A percentile compares a stretch with the other conserved stretches of the same genome.
Evolutionary conservation across 768 basidiomycete genomes (phyloP).

Genomic region (Rhizopogon roseolus): DNA sequence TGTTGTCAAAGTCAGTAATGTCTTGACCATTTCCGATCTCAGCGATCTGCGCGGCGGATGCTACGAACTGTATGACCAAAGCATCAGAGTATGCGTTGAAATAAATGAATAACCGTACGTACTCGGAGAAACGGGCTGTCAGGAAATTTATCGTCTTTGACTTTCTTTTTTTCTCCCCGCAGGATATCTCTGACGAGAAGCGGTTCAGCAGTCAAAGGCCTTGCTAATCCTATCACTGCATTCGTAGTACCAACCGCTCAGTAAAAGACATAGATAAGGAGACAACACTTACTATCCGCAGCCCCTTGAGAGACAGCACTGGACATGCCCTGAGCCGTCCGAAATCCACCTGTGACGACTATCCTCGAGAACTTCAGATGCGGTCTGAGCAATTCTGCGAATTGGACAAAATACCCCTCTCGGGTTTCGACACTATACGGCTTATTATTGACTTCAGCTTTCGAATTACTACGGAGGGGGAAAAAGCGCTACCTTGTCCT

Average conservation of each 20-base stretch:
- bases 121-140: constrained; percentile 32
- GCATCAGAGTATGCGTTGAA: neutral
- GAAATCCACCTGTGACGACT: constrained; percentile 27
- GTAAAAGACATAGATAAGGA: neutral
- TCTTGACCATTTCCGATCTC: constrained; percentile 30
- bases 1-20: constrained; percentile 25
- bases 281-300: constrained; percentile 19
- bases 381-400: constrained; percentile 22
- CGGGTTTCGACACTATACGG: constrained; percentile 6
- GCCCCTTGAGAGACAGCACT: constrained; percentile 18
- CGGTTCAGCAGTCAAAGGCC: constrained; percentile 26
- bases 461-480: neutral
- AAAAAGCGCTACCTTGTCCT: constrained; percentile 8
- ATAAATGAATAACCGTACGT: neutral
- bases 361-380: constrained; percentile 20
- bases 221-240: constrained; percentile 25
- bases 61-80: constrained; percentile 18
- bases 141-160: constrained; percentile 27
- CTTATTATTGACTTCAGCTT: constrained; percentile 3
- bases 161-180: constrained; percentile 15
- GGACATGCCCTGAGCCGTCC: constrained; percentile 23
- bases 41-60: constrained; percentile 24
- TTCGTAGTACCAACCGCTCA: neutral
- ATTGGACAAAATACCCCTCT: constrained; percentile 28
- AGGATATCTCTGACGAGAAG: constrained; percentile 24